These are phyloP conservation scores for Ormosia emarginata DNA, from an alignment of 306 rosid genomes.

Conservation along the genomic window DNA sequence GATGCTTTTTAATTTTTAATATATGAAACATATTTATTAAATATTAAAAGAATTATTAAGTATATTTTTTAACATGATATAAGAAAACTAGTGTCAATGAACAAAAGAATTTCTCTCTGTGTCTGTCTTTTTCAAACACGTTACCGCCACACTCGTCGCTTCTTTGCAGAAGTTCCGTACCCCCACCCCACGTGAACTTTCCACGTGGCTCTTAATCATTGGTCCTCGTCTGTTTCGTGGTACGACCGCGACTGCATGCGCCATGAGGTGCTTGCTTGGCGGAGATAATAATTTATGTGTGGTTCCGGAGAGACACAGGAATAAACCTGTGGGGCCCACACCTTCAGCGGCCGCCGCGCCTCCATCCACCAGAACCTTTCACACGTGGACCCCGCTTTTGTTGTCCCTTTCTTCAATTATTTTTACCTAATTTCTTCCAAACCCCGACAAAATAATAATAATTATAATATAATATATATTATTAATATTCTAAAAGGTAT, in stretches of 20 bases:
- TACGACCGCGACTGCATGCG: no score
- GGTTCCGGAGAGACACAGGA: background rate
- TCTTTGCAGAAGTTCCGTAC: background rate
- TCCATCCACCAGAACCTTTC: constrained; percentile 1
- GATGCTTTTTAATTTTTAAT: no score
- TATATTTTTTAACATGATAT: no score
- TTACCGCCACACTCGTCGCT: background rate
- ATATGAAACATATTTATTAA: no score
- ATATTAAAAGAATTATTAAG: no score
- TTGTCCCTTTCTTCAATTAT: background rate
- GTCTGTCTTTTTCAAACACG: background rate
- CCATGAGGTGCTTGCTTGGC: no score
- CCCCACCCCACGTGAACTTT: background rate
- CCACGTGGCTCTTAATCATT: background rate
- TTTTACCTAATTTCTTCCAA: background rate
- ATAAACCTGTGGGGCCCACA: background rate
- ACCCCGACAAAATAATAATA: background rate
- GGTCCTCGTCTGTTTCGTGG: background rate
- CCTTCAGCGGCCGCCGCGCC: constrained; percentile 24
- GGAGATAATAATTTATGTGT: background rate
- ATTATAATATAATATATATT: no score
- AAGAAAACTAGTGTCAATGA: no score
- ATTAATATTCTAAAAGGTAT: no score
- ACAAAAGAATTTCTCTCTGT: background rate
- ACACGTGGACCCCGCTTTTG: background rate